Percentiles rank a stretch among this genome's conserved stretches.
These are phyloP conservation scores for Grigorovia humatica DNA, from an alignment of 805 yeast species.

Conservation along the genomic window DNA sequence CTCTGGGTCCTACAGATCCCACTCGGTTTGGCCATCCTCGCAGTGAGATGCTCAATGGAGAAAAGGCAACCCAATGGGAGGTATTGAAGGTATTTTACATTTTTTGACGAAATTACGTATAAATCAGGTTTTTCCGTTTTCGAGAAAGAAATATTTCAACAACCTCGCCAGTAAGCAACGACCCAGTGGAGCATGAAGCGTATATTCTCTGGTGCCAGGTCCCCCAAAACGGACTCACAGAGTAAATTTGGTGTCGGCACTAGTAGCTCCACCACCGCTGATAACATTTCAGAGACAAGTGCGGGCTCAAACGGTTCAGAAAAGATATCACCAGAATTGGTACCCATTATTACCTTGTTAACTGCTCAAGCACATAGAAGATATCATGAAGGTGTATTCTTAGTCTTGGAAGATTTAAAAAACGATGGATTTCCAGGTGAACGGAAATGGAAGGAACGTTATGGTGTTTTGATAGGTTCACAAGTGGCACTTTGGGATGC, in stretches of 20 bases:
- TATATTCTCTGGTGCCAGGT: constrained; percentile 18
- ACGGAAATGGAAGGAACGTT: constrained; percentile 85
- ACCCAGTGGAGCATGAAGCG: constrained; percentile 12
- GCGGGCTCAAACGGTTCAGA: background rate
- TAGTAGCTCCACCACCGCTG: background rate
- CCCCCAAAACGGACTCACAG: background rate
- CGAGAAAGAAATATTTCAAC: background rate
- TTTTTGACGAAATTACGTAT: background rate
- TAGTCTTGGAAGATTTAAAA: constrained; percentile 62
- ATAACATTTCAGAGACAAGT: background rate
- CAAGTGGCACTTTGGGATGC: constrained; percentile 92
- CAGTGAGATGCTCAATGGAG: too few species aligned
- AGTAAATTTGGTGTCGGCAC: background rate
- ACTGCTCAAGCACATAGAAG: constrained; percentile 68
- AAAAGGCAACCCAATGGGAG: background rate
- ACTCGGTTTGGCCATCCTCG: constrained; percentile 24
- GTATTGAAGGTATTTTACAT: background rate
- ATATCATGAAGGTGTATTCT: constrained; percentile 65
- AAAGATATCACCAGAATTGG: constrained; percentile 32
- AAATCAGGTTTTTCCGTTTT: background rate
- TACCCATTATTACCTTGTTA: constrained; percentile 63
- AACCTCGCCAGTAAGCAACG: background rate
- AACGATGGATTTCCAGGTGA: constrained; percentile 82
- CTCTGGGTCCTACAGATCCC: constrained; percentile 41
- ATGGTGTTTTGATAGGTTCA: constrained; percentile 82